A percentile compares a stretch with the other conserved stretches of the same genome.
Conservation (phyloP, 345 rosid genomes). For the Boechera retrofracta region DNA sequence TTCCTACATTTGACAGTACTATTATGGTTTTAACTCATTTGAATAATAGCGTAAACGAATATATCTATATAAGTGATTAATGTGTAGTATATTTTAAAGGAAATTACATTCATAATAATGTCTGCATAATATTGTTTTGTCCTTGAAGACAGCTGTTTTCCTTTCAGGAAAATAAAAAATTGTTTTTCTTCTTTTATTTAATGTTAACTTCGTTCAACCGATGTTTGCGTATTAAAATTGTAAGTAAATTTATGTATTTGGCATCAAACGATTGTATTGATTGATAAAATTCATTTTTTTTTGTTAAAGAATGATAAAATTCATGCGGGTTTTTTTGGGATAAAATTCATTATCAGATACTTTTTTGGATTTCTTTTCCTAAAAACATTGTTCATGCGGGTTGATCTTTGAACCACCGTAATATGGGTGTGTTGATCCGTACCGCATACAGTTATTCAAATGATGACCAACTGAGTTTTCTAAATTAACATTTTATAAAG, state of each 20-base stretch:
- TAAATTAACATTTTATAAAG: neutral
- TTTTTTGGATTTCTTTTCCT: neutral
- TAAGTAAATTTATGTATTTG: neutral
- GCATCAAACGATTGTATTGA: neutral
- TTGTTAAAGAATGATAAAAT: too few relatives aligned
- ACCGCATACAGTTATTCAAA: neutral
- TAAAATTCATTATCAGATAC: neutral
- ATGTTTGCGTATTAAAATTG: neutral
- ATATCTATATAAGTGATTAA: slow-evolving; percentile 7
- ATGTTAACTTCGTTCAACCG: neutral
- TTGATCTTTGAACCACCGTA: neutral
- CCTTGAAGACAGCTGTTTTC: slow-evolving; percentile 28
- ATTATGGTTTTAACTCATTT: slow-evolving; percentile 8
- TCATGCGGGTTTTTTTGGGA: too few relatives aligned
- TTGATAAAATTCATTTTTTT: neutral
- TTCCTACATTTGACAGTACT: slow-evolving; percentile 12
- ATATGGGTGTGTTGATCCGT: neutral
- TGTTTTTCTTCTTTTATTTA: neutral
- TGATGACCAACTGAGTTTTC: neutral
- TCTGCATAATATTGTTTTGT: slow-evolving; percentile 13
- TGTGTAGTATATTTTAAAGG: neutral
- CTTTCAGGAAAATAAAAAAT: neutral
- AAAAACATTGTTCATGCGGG: neutral
- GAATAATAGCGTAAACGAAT: slow-evolving; percentile 19
- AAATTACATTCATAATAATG: neutral